Base-by-base conservation (phyloP, 257 asterid species). In the Nicotiana tomentosiformis region DNA sequence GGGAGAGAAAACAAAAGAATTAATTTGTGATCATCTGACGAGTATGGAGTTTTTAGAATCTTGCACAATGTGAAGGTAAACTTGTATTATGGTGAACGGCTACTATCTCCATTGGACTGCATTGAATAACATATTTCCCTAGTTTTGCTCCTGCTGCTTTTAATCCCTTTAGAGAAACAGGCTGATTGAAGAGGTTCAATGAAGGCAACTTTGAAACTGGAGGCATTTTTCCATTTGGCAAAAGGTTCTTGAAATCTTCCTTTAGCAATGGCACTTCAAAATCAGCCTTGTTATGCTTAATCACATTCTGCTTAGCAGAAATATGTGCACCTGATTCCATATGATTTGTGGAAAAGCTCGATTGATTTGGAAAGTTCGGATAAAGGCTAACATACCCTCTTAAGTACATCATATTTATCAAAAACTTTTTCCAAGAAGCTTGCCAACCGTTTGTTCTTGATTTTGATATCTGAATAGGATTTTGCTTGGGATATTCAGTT, bases 381-480 rank as follows among this genome's bases (percentile, higher is more conserved):
- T 96, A 96, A 0, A 96, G 90, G 29, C 92, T 90, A 4, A 96
- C 99, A 7, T 96, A 96, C 0, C 98, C 98, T 66, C 99, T 86
- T 0, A 96, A 80, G 64, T 94, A 96, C 99, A 96, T 96, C 98
- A 96, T 94, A 57, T 96, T 98, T 0, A 96, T 94, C 67, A 96
- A 78, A 69, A 96, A 94, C 87, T 96, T 96, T 92, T 94, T 96
- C 99, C 99, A 94, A 0, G 99, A 96, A 3, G 99, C 99, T 65
- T 96, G 99, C 99, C 99, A 96, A 0, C 99, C 99, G 15, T 94
- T 96, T 3, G 99, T 96, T 84, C 99, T 91, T 43, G 99, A 96
- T 30, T 94, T 94, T 0, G 99, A 98, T 39, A 96, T 96, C 49
- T 96, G 99, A 66, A 96, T 98, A 0, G 99, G 99, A 53, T 94